phyloP scores from a whole-genome alignment of 2,329 filamentous ascomycete genomes.

The Purpureocillium takamizusanense region DNA sequence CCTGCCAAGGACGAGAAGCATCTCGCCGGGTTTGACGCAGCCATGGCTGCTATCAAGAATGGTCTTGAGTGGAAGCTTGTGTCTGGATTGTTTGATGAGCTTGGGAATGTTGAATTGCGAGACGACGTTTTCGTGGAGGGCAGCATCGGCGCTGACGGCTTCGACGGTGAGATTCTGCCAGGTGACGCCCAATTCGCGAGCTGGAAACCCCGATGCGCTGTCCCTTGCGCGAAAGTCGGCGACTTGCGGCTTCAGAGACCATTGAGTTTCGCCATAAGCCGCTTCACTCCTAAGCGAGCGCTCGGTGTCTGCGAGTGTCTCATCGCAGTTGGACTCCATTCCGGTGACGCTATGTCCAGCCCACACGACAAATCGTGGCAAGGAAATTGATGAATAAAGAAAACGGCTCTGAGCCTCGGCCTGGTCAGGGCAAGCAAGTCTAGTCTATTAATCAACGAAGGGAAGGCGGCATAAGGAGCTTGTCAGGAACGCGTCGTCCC shows the following conservation, averaged over 20 bases:
- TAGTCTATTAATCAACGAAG: no score
- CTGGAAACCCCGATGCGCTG: constrained; percentile 33
- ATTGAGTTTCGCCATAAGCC: constrained; percentile 20
- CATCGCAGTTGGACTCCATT: constrained; percentile 19
- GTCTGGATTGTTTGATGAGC: constrained; percentile 40
- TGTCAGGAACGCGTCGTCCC: no score
- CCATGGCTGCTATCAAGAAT: constrained; percentile 59
- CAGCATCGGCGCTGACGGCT: constrained; percentile 50
- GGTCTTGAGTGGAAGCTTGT: constrained; percentile 50
- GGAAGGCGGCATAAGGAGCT: no score
- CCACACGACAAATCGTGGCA: not conserved
- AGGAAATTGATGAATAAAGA: not conserved
- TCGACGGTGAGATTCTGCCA: constrained; percentile 57
- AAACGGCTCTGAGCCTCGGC: no score
- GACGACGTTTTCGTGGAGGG: constrained; percentile 55
- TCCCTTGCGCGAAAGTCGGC: constrained; percentile 32
- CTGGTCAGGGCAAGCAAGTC: no score
- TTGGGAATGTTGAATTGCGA: constrained; percentile 49
- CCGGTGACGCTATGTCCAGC: not conserved
- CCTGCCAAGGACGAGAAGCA: constrained; percentile 60
- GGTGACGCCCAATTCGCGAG: constrained; percentile 50
- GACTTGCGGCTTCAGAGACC: constrained; percentile 39
- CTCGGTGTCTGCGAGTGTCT: constrained; percentile 14
- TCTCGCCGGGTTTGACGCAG: constrained; percentile 63
- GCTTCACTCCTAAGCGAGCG: constrained; percentile 5